A percentile compares a stretch with the other conserved stretches of the same genome.
These are phyloP conservation scores for Neofusicoccum sp. DNA, from an alignment of 2,329 filamentous ascomycete genomes.

Conservation along the genomic window DNA sequence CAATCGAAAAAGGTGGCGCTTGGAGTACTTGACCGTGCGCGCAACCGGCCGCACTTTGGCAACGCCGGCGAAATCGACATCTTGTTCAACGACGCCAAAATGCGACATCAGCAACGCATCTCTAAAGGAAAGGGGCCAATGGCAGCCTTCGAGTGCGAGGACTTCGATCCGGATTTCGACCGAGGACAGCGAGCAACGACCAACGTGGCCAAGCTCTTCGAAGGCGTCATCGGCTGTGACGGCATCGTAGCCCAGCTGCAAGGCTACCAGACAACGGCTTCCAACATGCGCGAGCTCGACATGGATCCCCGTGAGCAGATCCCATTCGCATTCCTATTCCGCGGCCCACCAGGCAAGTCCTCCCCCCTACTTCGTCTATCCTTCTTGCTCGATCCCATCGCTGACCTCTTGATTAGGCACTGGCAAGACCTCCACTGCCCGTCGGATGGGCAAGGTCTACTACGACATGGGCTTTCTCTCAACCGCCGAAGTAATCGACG, in stretches of 20 bases:
- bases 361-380: background rate
- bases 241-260: conserved; percentile 56
- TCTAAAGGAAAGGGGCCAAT: background rate
- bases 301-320: conserved; percentile 62
- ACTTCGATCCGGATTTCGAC: conserved; percentile 64
- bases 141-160: conserved; percentile 46
- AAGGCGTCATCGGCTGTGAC: conserved; percentile 62
- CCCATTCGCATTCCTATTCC: conserved; percentile 71
- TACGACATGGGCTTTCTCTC: conserved; percentile 73
- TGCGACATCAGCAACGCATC: conserved; percentile 49
- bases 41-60: conserved; percentile 68
- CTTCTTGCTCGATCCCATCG: background rate
- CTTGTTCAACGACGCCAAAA: conserved; percentile 62
- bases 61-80: conserved; percentile 77
- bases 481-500: conserved; percentile 62
- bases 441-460: conserved; percentile 74
- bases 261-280: conserved; percentile 57
- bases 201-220: conserved; percentile 59
- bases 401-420: conserved; percentile 51
- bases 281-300: conserved; percentile 53
- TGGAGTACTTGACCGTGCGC: conserved; percentile 62
- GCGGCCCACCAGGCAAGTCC: conserved; percentile 61
- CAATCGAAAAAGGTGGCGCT: conserved; percentile 58
- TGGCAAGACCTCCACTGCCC: conserved; percentile 72
- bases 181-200: conserved; percentile 52